Percentiles rank a stretch among this genome's conserved stretches.
Evolutionary conservation across 2,329 filamentous ascomycete genomes (phyloP).

Genomic region (Paecilomyces niveus): DNA sequence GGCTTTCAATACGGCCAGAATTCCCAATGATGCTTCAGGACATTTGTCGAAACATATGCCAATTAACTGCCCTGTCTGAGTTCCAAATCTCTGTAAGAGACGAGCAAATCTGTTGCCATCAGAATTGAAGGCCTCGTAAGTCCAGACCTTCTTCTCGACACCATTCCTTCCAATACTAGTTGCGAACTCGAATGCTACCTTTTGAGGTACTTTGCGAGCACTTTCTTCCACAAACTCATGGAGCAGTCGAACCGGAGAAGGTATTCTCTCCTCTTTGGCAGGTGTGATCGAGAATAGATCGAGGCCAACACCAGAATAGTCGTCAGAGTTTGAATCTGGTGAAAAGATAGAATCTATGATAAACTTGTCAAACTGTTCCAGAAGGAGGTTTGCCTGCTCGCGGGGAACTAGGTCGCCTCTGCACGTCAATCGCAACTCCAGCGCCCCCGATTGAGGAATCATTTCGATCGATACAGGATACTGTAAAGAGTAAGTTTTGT

Average conservation of each 20-base stretch:
- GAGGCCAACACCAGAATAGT: conserved; percentile 25
- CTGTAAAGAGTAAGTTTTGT: conserved; percentile 15
- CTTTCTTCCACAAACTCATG: conserved; percentile 72
- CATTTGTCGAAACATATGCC: conserved; percentile 80
- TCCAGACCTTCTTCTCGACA: conserved; percentile 56
- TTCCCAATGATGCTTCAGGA: conserved; percentile 73
- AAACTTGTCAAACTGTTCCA: conserved; percentile 64
- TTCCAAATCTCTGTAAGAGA: conserved; percentile 47
- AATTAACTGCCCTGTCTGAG: conserved; percentile 55
- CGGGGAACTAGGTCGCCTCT: conserved; percentile 57
- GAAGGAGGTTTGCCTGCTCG: conserved; percentile 59
- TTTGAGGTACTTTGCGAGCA: conserved; percentile 50
- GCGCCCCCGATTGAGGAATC: conserved; percentile 45
- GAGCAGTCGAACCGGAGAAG: conserved; percentile 53
- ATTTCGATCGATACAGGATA: conserved; percentile 78
- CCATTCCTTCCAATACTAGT: conserved; percentile 44
- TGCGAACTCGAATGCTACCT: conserved; percentile 69
- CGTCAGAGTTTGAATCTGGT: conserved; percentile 34
- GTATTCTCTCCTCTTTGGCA: conserved; percentile 51
- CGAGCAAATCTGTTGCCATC: conserved; percentile 67
- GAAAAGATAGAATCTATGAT: conserved; percentile 53
- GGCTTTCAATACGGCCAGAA: conserved; percentile 73
- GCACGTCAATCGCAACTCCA: conserved; percentile 62
- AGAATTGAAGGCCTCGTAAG: conserved; percentile 63
- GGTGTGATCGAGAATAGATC: conserved; percentile 57